Evolutionary conservation across 148 eudicot species (phyloP).

Genomic region (Fagopyrum tataricum): DNA sequence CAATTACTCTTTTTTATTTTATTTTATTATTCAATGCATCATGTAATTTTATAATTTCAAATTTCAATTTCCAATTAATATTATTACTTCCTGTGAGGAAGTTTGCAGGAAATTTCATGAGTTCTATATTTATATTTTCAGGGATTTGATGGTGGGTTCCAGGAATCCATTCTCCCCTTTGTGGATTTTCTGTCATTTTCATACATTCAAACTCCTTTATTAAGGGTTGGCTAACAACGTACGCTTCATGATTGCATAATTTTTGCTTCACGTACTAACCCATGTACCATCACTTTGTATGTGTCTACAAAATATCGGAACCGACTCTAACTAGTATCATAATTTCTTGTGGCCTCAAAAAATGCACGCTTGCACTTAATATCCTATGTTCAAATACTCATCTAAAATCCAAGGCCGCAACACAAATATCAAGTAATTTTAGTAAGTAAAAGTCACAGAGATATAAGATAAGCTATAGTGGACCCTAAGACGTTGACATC

Average conservation of each 20-base stretch:
- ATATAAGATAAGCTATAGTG: background rate
- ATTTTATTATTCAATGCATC: background rate
- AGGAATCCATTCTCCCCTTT: background rate
- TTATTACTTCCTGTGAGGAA: background rate
- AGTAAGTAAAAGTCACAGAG: background rate
- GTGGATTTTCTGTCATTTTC: background rate
- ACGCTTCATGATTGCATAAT: background rate
- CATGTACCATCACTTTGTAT: background rate
- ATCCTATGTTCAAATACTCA: no score
- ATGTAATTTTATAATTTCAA: background rate
- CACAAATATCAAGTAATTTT: no score
- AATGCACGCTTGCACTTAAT: no score
- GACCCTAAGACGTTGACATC: constrained; percentile 9
- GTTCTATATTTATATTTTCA: background rate
- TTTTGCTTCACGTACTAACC: background rate
- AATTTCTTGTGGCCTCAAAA: no score
- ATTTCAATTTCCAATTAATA: background rate
- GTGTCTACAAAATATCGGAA: no score
- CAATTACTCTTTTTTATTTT: background rate
- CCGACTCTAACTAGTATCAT: no score
- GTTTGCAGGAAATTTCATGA: constrained; percentile 1
- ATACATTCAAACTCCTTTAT: background rate
- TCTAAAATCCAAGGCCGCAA: no score
- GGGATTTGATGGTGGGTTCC: constrained; percentile 3
- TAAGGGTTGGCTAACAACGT: background rate